phyloP scores from a whole-genome alignment of 345 rosid species.

The Mercurialis annua region DNA sequence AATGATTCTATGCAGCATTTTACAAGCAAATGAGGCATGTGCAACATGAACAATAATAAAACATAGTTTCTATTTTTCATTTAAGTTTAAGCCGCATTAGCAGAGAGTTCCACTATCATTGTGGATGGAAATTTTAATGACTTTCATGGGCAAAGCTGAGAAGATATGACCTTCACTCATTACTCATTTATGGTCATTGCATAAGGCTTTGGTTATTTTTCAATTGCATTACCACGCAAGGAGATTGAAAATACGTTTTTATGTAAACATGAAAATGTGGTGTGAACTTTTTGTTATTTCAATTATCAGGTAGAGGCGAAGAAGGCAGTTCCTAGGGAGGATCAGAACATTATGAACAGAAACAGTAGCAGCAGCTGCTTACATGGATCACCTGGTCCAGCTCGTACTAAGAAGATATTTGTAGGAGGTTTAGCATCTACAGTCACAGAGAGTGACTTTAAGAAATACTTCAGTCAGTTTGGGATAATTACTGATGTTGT shows the following conservation, averaged over 20 bases:
- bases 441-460: constrained; percentile 72
- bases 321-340: constrained; percentile 93
- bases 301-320: constrained; percentile 91
- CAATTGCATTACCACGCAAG: constrained; percentile 4
- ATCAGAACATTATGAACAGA: constrained; percentile 55
- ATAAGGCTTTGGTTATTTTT: constrained; percentile 11
- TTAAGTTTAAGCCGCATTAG: neutral
- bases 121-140: neutral
- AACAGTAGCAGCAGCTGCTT: constrained; percentile 46
- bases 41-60: neutral
- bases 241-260: neutral
- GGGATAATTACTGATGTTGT: constrained; percentile 84
- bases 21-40: neutral
- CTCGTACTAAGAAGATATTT: constrained; percentile 72
- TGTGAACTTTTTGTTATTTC: constrained; percentile 1
- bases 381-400: constrained; percentile 63
- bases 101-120: neutral
- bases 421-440: constrained; percentile 93
- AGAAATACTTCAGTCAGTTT: constrained; percentile 78
- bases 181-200: neutral
- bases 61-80: neutral
- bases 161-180: too few relatives aligned
- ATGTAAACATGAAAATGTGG: constrained; percentile 3
- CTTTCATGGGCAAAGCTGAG: neutral
- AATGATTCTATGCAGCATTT: neutral